Evolutionary conservation across 192 early-diverging fungal genomes (phyloP).

Genomic region (Coemansia sp.): DNA sequence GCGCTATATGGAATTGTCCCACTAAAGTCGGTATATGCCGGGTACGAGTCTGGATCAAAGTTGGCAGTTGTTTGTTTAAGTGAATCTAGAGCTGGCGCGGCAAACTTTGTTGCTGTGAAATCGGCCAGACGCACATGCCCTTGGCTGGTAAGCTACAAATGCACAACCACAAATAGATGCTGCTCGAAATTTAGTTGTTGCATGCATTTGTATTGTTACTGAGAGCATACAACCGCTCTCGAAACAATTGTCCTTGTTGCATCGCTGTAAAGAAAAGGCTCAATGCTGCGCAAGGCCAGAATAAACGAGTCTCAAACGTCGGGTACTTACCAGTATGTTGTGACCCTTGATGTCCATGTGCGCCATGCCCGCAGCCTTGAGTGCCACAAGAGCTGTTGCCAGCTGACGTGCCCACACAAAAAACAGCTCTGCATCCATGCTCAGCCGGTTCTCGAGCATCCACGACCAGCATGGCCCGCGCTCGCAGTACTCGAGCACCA

Average conservation of each 20-base stretch:
- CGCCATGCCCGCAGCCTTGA: conserved; percentile 54
- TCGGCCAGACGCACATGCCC: conserved; percentile 53
- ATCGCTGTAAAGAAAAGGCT: conserved; percentile 4
- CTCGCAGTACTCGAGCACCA: conserved; percentile 61
- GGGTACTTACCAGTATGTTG: conserved; percentile 56
- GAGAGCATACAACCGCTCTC: no score
- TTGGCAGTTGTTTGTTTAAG: conserved; percentile 23
- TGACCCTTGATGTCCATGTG: conserved; percentile 66
- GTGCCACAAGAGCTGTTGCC: conserved; percentile 52
- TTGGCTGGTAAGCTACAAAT: conserved; percentile 37
- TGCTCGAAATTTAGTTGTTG: no score
- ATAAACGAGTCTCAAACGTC: background rate
- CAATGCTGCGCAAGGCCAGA: no score
- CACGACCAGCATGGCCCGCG: conserved; percentile 60
- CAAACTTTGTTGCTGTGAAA: conserved; percentile 51
- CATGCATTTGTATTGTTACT: no score
- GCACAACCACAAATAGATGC: conserved; percentile 9
- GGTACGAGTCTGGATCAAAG: conserved; percentile 31
- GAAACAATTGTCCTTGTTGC: background rate
- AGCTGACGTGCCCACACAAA: conserved; percentile 61
- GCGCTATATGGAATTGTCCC: conserved; percentile 61
- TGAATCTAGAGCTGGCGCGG: conserved; percentile 21
- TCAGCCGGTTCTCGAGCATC: conserved; percentile 48
- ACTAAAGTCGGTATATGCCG: conserved; percentile 50
- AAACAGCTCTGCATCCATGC: conserved; percentile 54